Percentiles rank a stretch among this genome's conserved stretches.
Evolutionary conservation across 129 eudicot species (phyloP).

Genomic region (Sambucus nigra): DNA sequence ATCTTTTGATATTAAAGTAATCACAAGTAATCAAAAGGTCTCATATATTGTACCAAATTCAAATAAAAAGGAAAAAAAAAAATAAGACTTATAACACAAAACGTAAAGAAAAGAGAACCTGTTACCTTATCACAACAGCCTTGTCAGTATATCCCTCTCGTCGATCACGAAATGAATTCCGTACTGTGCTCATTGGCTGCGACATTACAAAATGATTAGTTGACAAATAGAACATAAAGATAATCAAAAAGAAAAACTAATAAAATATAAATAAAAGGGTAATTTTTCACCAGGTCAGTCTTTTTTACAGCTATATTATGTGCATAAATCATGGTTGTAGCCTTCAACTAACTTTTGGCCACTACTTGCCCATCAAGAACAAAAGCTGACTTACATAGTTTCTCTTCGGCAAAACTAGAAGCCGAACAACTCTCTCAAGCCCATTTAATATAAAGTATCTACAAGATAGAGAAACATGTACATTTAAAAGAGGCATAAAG

Average conservation of each 20-base stretch:
- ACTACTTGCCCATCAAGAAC: not conserved
- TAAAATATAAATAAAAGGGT: not conserved
- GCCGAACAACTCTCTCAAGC: conserved; percentile 82
- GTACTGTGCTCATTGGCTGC: conserved; percentile 80
- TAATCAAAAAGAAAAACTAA: not conserved
- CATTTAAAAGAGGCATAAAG: not conserved
- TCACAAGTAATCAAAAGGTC: not conserved
- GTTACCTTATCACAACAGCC: conserved; percentile 96
- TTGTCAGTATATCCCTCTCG: conserved; percentile 88
- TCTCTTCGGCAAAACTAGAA: conserved; percentile 64
- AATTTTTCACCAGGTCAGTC: no score
- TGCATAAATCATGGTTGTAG: not conserved
- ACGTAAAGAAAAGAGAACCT: conserved; percentile 16
- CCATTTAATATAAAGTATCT: conserved; percentile 89
- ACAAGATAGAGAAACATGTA: conserved; percentile 1
- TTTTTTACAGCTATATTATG: not conserved
- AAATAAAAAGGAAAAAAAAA: not conserved
- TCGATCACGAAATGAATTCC: conserved; percentile 73
- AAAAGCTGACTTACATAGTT: conserved; percentile 64
- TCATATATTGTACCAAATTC: no score
- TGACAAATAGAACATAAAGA: conserved; percentile 2
- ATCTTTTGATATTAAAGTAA: no score
- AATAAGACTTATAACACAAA: not conserved
- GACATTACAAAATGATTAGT: conserved; percentile 7
- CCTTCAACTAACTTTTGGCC: not conserved